Evolutionary conservation across 768 basidiomycete species (phyloP).

Genomic region (Boletus tylopilopsis): DNA sequence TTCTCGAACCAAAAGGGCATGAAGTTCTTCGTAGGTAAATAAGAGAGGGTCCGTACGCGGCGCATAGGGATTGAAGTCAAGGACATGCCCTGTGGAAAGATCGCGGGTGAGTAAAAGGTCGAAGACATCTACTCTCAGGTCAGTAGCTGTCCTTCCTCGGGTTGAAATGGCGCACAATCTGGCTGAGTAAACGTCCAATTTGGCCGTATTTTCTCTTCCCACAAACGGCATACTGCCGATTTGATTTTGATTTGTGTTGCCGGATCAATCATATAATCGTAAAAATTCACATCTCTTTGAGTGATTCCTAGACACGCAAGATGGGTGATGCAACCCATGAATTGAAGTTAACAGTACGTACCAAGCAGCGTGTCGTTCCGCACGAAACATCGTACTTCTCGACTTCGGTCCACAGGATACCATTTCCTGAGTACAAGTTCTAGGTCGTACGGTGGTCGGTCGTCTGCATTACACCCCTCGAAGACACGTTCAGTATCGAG

Average conservation of each 20-base stretch:
- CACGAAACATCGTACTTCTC: constrained; percentile 92
- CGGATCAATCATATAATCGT: constrained; percentile 76
- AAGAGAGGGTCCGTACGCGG: constrained; percentile 84
- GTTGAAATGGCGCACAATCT: constrained; percentile 55
- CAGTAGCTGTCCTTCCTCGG: background rate
- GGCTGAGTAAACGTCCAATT: constrained; percentile 49
- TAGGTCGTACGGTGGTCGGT: constrained; percentile 46
- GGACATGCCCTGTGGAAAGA: constrained; percentile 66
- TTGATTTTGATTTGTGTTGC: constrained; percentile 51
- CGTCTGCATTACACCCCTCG: constrained; percentile 46
- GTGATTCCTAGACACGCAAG: constrained; percentile 55
- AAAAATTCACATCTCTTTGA: constrained; percentile 87
- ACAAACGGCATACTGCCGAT: constrained; percentile 53
- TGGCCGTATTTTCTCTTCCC: constrained; percentile 61
- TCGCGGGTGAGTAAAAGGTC: constrained; percentile 87
- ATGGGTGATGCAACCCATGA: background rate
- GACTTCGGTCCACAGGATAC: constrained; percentile 78
- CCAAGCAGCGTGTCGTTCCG: constrained; percentile 68
- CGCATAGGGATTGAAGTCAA: constrained; percentile 91
- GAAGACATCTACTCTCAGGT: constrained; percentile 52
- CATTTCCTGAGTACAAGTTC: constrained; percentile 91
- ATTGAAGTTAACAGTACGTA: constrained; percentile 26
- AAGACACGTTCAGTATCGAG: constrained; percentile 60
- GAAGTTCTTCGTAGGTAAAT: constrained; percentile 79
- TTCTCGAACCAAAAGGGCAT: constrained; percentile 30